Evolutionary conservation across 2,329 filamentous ascomycete species (phyloP).

Genomic region (Epichloe gansuensis): DNA sequence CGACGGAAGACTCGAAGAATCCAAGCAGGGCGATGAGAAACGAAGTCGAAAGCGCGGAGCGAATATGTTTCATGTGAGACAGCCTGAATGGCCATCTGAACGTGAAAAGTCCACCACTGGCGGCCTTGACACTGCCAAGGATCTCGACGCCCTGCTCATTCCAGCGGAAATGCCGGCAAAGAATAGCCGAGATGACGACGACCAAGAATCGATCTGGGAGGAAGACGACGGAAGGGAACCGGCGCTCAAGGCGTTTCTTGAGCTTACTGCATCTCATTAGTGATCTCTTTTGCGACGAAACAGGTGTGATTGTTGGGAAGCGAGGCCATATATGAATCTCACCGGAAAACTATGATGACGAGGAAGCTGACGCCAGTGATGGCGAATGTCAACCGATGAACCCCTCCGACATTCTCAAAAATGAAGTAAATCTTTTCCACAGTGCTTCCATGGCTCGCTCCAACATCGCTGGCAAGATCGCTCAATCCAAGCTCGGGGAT

Average conservation of each 20-base stretch:
- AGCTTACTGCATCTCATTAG: constrained; percentile 44
- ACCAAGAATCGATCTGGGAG: constrained; percentile 85
- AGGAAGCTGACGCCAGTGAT: constrained; percentile 70
- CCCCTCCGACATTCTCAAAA: constrained; percentile 47
- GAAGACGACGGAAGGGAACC: constrained; percentile 71
- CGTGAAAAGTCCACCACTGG: constrained; percentile 57
- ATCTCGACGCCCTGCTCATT: constrained; percentile 68
- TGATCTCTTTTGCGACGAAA: not conserved
- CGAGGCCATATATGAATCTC: constrained; percentile 16
- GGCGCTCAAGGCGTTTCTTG: constrained; percentile 68
- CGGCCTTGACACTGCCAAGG: constrained; percentile 67
- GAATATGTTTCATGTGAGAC: constrained; percentile 66
- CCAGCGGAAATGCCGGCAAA: constrained; percentile 69
- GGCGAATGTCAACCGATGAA: constrained; percentile 62
- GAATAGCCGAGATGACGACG: constrained; percentile 69
- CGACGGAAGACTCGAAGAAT: constrained; percentile 97
- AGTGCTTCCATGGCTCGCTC: constrained; percentile 72
- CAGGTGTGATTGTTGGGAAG: not conserved
- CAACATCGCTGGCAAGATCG: constrained; percentile 45
- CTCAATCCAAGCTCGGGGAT: constrained; percentile 79
- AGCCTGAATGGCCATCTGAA: constrained; percentile 78
- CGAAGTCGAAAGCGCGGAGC: constrained; percentile 76
- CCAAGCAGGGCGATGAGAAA: constrained; percentile 89
- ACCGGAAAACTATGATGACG: constrained; percentile 86
- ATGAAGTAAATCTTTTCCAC: constrained; percentile 79